These are phyloP conservation scores for Xylariaceae sp. DNA, from an alignment of 2,329 filamentous ascomycete species.

Conservation along the genomic window DNA sequence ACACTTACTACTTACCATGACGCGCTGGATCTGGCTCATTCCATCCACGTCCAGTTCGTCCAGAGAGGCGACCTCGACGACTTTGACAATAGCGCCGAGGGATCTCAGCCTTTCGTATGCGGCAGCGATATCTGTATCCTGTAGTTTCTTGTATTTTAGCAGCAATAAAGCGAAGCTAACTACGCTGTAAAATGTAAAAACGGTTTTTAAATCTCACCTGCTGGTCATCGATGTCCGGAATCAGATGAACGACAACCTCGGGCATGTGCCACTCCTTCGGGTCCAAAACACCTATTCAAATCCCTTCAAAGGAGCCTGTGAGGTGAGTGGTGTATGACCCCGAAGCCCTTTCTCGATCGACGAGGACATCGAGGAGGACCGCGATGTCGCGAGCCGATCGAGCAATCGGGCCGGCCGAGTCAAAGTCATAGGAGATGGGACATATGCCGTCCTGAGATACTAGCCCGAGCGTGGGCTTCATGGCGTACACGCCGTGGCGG, in stretches of 20 bases:
- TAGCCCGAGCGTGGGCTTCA: not conserved
- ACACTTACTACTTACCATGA: constrained; percentile 2
- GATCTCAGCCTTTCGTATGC: not conserved
- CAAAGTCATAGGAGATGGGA: not conserved
- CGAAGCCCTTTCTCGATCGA: not conserved
- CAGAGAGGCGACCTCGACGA: not conserved
- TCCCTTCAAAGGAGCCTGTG: not conserved
- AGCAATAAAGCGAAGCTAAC: no score
- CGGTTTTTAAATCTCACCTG: no score
- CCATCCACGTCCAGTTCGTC: not conserved
- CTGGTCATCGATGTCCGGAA: not conserved
- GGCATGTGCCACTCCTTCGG: not conserved
- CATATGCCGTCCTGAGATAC: not conserved
- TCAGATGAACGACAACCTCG: not conserved
- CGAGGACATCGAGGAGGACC: not conserved
- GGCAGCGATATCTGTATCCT: not conserved
- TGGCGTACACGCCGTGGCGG: not conserved
- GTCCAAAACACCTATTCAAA: not conserved
- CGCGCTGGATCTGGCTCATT: not conserved
- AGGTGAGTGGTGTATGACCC: not conserved
- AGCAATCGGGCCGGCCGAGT: not conserved
- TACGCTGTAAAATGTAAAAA: no score
- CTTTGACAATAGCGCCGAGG: not conserved
- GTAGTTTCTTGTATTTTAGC: no score
- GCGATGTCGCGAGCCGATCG: not conserved